Evolutionary conservation across 2,329 filamentous ascomycete genomes (phyloP).

Genomic region (Talaromyces islandicus): DNA sequence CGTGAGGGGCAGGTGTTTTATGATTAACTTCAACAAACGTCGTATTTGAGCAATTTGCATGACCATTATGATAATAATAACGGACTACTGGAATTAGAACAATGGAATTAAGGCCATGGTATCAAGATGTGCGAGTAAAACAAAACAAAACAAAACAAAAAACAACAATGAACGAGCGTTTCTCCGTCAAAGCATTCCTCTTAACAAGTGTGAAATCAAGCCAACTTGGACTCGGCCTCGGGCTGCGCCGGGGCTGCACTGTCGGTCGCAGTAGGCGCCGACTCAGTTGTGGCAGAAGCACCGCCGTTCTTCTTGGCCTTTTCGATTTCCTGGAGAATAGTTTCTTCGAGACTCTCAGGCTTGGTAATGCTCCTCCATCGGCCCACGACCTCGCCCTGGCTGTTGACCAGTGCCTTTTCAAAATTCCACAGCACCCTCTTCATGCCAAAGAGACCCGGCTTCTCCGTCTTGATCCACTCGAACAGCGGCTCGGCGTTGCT

Average conservation of each 20-base stretch:
- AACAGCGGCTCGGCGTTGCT: constrained; percentile 71
- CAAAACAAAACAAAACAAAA: background rate
- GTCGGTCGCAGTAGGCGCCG: constrained; percentile 7
- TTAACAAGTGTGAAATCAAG: background rate
- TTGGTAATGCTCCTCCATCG: constrained; percentile 86
- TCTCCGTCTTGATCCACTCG: constrained; percentile 64
- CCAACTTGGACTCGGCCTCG: constrained; percentile 3
- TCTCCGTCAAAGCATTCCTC: background rate
- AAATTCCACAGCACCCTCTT: constrained; percentile 99
- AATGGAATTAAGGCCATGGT: background rate
- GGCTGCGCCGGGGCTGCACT: constrained; percentile 5
- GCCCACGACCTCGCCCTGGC: constrained; percentile 76
- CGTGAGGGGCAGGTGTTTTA: background rate
- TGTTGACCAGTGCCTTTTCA: constrained; percentile 90
- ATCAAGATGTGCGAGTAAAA: background rate
- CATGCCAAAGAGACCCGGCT: constrained; percentile 78
- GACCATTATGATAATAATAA: background rate
- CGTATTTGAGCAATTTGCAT: background rate
- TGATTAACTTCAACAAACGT: background rate
- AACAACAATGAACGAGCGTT: background rate
- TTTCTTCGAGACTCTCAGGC: constrained; percentile 71
- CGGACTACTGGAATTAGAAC: background rate
- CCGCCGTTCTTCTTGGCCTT: constrained; percentile 41
- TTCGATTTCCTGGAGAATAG: constrained; percentile 69
- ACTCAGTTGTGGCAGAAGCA: background rate